Evolutionary conservation across 2,329 filamentous ascomycete genomes (phyloP).

Genomic region (Dothideomycetes sp.): DNA sequence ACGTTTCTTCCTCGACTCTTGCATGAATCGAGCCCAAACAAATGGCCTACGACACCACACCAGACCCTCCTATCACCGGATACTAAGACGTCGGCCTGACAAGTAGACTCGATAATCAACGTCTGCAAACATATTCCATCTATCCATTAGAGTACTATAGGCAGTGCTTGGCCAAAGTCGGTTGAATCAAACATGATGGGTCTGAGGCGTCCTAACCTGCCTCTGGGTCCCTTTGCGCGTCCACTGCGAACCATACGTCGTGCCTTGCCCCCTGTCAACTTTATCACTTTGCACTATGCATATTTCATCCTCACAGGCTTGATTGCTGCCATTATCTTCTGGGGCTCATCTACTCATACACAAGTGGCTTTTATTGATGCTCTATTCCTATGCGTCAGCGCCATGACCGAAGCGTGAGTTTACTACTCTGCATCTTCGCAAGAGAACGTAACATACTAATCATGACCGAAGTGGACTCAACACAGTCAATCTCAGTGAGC

Average conservation of each 20-base stretch:
- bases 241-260: conserved; percentile 9
- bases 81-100: conserved; percentile 10
- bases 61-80: conserved; percentile 1
- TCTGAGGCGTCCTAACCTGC: conserved; percentile 6
- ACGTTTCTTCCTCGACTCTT: background rate
- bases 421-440: background rate
- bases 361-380: conserved; percentile 52
- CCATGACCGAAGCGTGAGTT: conserved; percentile 51
- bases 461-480: conserved; percentile 46
- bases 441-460: background rate
- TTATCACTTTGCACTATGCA: conserved; percentile 48
- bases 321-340: conserved; percentile 52
- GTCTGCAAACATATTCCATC: no score
- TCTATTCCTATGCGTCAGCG: conserved; percentile 57
- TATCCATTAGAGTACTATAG: no score
- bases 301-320: conserved; percentile 54
- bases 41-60: conserved; percentile 6
- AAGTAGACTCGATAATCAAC: conserved; percentile 7
- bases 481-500: conserved; percentile 52
- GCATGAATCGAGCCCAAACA: conserved; percentile 5
- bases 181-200: no score
- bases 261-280: conserved; percentile 22
- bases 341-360: conserved; percentile 44
- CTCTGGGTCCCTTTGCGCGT: conserved; percentile 7
- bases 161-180: no score